Evolutionary conservation across 2,329 filamentous ascomycete species (phyloP).

Genomic region (Lachnellula suecica): DNA sequence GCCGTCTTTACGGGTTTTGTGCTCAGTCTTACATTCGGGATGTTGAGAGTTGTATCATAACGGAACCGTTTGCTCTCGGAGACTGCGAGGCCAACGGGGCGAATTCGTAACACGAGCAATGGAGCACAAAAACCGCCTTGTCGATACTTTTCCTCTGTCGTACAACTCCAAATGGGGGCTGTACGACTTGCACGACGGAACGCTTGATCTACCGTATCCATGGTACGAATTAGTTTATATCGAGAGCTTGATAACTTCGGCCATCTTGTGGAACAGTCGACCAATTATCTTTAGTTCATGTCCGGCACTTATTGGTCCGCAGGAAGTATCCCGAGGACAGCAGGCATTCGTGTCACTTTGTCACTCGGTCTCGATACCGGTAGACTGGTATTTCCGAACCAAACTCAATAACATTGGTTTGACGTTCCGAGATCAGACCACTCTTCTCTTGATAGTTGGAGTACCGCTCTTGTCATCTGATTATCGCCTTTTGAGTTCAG

Average conservation of each 20-base stretch:
- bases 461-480: not conserved
- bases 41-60: constrained; percentile 46
- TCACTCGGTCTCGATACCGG: not conserved
- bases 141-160: not conserved
- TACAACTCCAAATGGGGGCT: not conserved
- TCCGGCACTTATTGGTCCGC: not conserved
- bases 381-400: not conserved
- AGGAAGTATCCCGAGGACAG: not conserved
- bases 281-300: not conserved
- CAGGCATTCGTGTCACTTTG: not conserved
- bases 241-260: not conserved
- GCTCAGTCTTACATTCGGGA: constrained; percentile 75
- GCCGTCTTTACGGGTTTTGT: constrained; percentile 84
- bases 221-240: not conserved
- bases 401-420: not conserved
- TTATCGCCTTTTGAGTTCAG: not conserved
- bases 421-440: not conserved
- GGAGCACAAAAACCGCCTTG: not conserved
- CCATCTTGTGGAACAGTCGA: not conserved
- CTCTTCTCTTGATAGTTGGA: not conserved
- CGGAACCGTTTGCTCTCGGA: not conserved
- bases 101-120: not conserved
- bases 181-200: not conserved
- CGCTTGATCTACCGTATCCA: not conserved
- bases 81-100: not conserved